Evolutionary conservation across 2,329 filamentous ascomycete species (phyloP).

Genomic region (Penicillium italicum): DNA sequence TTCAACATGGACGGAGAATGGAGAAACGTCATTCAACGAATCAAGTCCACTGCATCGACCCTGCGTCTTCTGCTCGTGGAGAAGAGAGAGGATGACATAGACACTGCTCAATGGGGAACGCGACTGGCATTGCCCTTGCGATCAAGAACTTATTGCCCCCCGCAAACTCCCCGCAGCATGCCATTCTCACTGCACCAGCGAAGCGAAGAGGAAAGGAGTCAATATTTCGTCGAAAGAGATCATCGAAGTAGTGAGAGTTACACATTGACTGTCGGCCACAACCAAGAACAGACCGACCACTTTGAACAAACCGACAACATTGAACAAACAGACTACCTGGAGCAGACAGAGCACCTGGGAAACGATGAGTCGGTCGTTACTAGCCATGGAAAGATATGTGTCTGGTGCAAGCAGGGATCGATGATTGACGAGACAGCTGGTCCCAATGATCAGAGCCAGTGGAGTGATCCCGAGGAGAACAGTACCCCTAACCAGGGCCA

Average conservation of each 20-base stretch:
- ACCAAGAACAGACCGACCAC: background rate
- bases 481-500: background rate
- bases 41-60: constrained; percentile 8
- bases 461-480: too few relatives aligned
- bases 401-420: constrained; percentile 19
- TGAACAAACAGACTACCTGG: background rate
- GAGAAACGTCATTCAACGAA: constrained; percentile 12
- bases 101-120: background rate
- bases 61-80: constrained; percentile 5
- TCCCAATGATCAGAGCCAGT: background rate
- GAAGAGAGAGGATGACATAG: background rate
- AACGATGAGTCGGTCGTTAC: constrained; percentile 9
- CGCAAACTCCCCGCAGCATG: background rate
- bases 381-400: constrained; percentile 20
- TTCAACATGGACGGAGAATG: constrained; percentile 18
- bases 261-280: background rate
- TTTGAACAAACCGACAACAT: background rate
- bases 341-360: background rate
- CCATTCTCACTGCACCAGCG: background rate
- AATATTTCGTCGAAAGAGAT: background rate
- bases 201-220: background rate
- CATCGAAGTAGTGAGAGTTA: background rate
- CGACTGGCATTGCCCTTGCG: background rate
- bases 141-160: background rate
- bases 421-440: background rate